Conservation (phyloP, 345 rosid species). For the Eutrema japonicum region DNA sequence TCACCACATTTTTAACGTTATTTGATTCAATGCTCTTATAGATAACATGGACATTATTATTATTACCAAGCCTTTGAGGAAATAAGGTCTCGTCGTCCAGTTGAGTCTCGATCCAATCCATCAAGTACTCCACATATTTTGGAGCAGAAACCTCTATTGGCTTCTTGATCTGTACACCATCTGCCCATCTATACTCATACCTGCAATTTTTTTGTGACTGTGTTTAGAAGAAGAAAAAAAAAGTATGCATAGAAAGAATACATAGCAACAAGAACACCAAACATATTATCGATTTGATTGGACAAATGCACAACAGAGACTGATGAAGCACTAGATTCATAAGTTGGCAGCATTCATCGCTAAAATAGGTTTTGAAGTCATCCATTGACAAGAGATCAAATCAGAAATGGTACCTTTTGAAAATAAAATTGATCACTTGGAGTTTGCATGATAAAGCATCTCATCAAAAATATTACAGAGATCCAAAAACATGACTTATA, state of each 20-base stretch:
- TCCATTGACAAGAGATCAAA: not conserved
- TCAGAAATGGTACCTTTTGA: not conserved
- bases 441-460: not conserved
- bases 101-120: slow-evolving; percentile 98
- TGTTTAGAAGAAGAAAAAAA: not conserved
- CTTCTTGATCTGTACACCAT: slow-evolving; percentile 97
- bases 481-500: slow-evolving; percentile 13
- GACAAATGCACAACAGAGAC: slow-evolving; percentile 1
- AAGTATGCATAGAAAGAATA: not conserved
- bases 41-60: slow-evolving; percentile 29
- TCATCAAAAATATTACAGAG: not conserved
- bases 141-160: slow-evolving; percentile 99
- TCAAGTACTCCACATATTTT: slow-evolving; percentile 94
- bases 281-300: not conserved
- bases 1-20: not conserved
- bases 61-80: slow-evolving; percentile 94
- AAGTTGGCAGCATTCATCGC: not conserved
- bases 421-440: not conserved
- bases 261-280: slow-evolving; percentile 5
- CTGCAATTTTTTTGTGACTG: slow-evolving; percentile 45
- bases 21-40: not conserved
- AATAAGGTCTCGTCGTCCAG: slow-evolving; percentile 96
- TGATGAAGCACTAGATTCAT: not conserved
- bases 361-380: slow-evolving; percentile 4
- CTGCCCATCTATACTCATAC: slow-evolving; percentile 99